Base-by-base conservation (phyloP, 2,329 filamentous ascomycete genomes). In the Rhytidhysteron rufulum region DNA sequence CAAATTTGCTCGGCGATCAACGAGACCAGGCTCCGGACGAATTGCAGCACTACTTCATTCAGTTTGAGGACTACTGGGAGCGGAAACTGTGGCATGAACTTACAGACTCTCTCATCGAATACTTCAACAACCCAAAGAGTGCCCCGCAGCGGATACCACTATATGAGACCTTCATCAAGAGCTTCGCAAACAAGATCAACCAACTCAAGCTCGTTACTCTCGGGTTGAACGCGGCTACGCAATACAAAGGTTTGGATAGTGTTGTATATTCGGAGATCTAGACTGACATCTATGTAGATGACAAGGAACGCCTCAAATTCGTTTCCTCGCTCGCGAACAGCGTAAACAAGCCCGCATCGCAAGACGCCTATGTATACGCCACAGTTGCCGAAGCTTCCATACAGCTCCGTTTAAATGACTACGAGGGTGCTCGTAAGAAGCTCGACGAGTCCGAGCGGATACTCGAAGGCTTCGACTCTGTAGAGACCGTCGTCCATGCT, bases 31-130 rank as follows among this genome's bases (percentile, higher is more conserved):
- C 89, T 58, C 86, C 89, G 38, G 86, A 89, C 54, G 86, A 95
- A 66, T 80, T 95, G 39, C 90, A 96, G 71, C 79, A 85, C 58
- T 81, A 87, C 60, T 87, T 96, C 67, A 79, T 98, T 57, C 82
- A 85, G 58, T 95, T 98, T 53, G 93, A 98, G 74, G 89, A 95
- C 65, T 87, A 83, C 63, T 98, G 93, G 93, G 93, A 98, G 75
- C 84, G 91, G 59, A 96, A 96, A 73, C 79, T 98, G 71, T 98
- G 93, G 93, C 93, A 98, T 74, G 90, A 98, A 72, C 85, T 98
- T 53, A 98, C 93, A 25, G 86, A 95, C 62, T 77, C 84, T 39
- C 79, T 98, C 41, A 75, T 95, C 55, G 79, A 86, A 53, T 96
- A 91, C 78, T 98, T 96, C 74, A 83, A 83, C 59, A 73, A 87